Base-by-base conservation (phyloP, 202 grass and related monocot genomes). In the Carex arenaria region DNA sequence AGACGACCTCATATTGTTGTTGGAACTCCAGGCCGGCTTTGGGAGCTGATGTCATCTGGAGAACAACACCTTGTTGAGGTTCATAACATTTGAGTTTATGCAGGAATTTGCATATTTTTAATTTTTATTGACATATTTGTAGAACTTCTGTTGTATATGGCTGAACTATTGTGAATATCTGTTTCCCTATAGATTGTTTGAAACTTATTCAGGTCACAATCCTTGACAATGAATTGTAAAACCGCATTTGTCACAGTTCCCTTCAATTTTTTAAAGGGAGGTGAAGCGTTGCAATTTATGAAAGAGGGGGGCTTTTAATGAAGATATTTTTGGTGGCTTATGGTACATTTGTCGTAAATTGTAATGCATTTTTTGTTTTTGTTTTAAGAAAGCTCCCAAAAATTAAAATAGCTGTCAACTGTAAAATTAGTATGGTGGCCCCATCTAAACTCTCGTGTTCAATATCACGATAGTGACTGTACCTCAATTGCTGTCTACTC, bases 21-120 rank as follows among this genome's bases (percentile, higher is more conserved):
- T 84, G 93, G 86, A 89, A 99, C 96, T 85, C 96, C 96, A 66
- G 96, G 96, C 78, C 89, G 96, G 88, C 89, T 99, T 64, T 99
- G 96, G 96, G 93, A 99, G 64, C 89, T 95, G 53, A 99, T 99
- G 89, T 99, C 93, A 8, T 70, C 86, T 71, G 93, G 92, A 74
- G 89, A 99, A 63, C 85, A 86, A 74, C 96, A 96, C 64, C 74
- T 99, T 85, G 83, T 88, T 78, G 93, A 99, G 96, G 91, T 98
- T 78, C 57, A 42, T 2, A 20, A 1, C 26, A 7, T 57, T 19
- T 57, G 9, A 80, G 7, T 61, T 79, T 62, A 32, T 28, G 57
- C 79, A 65, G 53, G 7, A 78, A 59, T 30, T 45, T 45, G 36
- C 2, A 70, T 70, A 59, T 59, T 78, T 49, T 45, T 49, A 13